These are phyloP conservation scores for Aureobasidium vineae DNA, from an alignment of 2,329 filamentous ascomycete genomes.

Conservation along the genomic window DNA sequence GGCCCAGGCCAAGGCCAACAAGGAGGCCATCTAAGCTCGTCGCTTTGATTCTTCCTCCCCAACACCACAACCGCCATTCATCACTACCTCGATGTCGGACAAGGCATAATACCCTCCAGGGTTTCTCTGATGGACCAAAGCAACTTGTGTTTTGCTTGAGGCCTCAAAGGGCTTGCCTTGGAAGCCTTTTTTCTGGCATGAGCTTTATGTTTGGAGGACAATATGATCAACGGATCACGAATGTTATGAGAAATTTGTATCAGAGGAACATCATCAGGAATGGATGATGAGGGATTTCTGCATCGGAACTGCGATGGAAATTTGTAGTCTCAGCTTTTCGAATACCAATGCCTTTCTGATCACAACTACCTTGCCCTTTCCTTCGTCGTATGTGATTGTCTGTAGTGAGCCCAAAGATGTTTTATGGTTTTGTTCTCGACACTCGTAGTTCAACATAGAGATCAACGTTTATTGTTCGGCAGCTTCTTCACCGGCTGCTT, in stretches of 20 bases:
- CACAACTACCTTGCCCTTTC: background rate
- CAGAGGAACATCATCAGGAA: background rate
- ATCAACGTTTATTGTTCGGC: no score
- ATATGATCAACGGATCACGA: slow-evolving; percentile 21
- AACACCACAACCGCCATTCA: background rate
- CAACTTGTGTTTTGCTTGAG: slow-evolving; percentile 15
- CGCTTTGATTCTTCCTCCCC: background rate
- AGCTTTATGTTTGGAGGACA: background rate
- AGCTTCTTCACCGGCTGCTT: no score
- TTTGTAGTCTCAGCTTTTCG: background rate
- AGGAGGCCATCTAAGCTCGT: slow-evolving; percentile 40
- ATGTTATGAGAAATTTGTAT: slow-evolving; percentile 18
- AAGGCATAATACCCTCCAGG: slow-evolving; percentile 14
- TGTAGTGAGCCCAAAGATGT: no score
- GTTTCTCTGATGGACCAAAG: background rate
- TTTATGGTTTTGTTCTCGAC: no score
- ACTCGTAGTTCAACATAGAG: no score
- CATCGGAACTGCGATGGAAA: slow-evolving; percentile 1
- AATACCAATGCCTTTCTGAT: slow-evolving; percentile 6
- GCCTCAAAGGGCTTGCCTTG: background rate
- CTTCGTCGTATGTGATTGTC: background rate
- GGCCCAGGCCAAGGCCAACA: slow-evolving; percentile 50
- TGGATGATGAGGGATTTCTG: background rate
- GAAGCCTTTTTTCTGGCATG: background rate
- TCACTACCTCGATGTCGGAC: background rate